Percentiles rank a stretch among this genome's conserved stretches.
Evolutionary conservation across 225 moss, liverwort and hornwort species (phyloP).

Genomic region (Straminergon stramineum): DNA sequence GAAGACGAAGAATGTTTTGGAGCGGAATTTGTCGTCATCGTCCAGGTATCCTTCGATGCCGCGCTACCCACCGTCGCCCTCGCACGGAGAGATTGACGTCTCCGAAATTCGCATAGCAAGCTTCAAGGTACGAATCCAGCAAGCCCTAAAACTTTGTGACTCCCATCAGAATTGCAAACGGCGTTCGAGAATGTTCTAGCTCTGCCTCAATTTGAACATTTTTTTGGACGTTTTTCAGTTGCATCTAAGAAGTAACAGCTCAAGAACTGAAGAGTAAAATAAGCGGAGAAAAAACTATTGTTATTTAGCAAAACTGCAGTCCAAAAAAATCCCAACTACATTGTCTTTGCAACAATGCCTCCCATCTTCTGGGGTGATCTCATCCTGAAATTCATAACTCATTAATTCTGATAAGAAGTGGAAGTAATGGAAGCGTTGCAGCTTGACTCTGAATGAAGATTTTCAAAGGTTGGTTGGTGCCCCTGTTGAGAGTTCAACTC

Average conservation of each 20-base stretch:
- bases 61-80: conserved; percentile 38
- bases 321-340: background rate
- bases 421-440: background rate
- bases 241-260: background rate
- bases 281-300: background rate
- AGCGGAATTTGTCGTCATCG: conserved; percentile 37
- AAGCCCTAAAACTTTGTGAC: background rate
- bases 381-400: background rate
- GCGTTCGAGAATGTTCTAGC: background rate
- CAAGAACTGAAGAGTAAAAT: background rate
- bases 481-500: background rate
- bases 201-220: background rate
- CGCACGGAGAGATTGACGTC: conserved; percentile 32
- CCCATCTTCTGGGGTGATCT: background rate
- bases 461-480: background rate
- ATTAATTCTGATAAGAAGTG: background rate
- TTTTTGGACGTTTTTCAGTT: background rate
- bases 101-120: conserved; percentile 49
- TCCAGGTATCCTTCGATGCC: conserved; percentile 83
- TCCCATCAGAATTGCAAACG: background rate
- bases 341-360: background rate
- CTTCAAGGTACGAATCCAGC: conserved; percentile 29
- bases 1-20: conserved; percentile 22
- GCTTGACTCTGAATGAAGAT: background rate
- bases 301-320: background rate